phyloP scores from a whole-genome alignment of 257 asterid species.

The Perilla frutescens region DNA sequence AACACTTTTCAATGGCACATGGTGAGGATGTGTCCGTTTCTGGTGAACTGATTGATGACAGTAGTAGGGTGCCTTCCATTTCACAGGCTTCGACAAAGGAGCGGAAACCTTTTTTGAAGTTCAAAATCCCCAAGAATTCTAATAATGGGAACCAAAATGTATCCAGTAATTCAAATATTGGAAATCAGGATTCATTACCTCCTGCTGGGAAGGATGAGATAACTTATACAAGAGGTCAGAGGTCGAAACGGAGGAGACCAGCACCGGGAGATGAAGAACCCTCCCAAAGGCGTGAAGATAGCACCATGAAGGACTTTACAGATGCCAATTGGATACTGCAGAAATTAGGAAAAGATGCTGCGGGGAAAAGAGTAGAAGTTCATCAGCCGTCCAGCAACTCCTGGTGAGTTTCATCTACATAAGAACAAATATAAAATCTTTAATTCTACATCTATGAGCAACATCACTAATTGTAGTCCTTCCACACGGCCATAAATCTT shows the following conservation, averaged over 20 bases:
- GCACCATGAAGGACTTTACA: conserved; percentile 68
- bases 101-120: conserved; percentile 67
- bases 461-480: not conserved
- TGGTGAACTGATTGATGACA: conserved; percentile 53
- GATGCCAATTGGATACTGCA: conserved; percentile 96
- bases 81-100: conserved; percentile 52
- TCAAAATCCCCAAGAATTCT: conserved; percentile 76
- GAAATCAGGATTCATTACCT: conserved; percentile 44
- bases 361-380: conserved; percentile 93
- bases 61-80: conserved; percentile 38
- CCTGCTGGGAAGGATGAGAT: conserved; percentile 68
- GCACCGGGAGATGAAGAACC: conserved; percentile 59
- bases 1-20: conserved; percentile 38
- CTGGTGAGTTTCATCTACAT: conserved; percentile 56
- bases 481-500: not conserved
- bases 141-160: conserved; percentile 55
- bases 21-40: conserved; percentile 46
- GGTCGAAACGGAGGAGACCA: conserved; percentile 86
- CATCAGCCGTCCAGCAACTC: conserved; percentile 81
- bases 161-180: conserved; percentile 32
- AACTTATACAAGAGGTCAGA: conserved; percentile 77
- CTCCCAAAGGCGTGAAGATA: conserved; percentile 54
- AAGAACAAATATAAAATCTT: not conserved
- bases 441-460: not conserved
- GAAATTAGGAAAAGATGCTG: conserved; percentile 95